phyloP scores from a whole-genome alignment of 805 yeast species.

The Candida morakotiae region DNA sequence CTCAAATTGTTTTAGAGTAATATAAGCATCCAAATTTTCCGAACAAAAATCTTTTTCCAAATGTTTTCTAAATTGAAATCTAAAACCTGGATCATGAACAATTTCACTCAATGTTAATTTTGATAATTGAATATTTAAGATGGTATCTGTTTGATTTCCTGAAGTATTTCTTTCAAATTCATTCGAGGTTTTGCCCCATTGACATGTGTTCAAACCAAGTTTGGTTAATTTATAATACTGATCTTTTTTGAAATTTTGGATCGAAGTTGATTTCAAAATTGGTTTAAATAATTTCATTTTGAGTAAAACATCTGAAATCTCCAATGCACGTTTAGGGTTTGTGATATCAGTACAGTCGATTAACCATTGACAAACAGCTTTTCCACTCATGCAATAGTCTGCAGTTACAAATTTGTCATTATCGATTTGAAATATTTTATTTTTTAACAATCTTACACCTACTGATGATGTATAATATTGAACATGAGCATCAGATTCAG shows the following conservation, averaged over 20 bases:
- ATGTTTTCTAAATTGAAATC: conserved; percentile 64
- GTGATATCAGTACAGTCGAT: conserved; percentile 82
- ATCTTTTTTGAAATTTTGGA: conserved; percentile 17
- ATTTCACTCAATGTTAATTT: conserved; percentile 33
- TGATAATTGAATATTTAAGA: neutral
- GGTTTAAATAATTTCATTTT: conserved; percentile 46
- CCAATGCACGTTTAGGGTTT: conserved; percentile 47
- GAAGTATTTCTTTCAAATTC: neutral
- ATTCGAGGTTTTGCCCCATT: conserved; percentile 17
- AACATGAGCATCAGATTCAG: conserved; percentile 75
- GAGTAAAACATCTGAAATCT: conserved; percentile 48
- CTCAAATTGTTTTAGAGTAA: conserved; percentile 51
- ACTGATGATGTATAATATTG: conserved; percentile 69
- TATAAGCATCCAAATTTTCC: conserved; percentile 73
- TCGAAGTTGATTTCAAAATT: conserved; percentile 18
- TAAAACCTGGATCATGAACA: conserved; percentile 70
- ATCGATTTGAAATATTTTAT: conserved; percentile 30
- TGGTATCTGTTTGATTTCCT: neutral
- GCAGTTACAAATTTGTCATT: conserved; percentile 16
- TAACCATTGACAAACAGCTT: conserved; percentile 80
- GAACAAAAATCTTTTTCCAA: conserved; percentile 60
- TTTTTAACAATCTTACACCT: conserved; percentile 60
- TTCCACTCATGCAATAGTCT: conserved; percentile 63
- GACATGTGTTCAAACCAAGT: conserved; percentile 31
- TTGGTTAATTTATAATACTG: conserved; percentile 42